phyloP scores from a whole-genome alignment of 1,139 yeast species.

The Debaryomyces nepalensis region DNA sequence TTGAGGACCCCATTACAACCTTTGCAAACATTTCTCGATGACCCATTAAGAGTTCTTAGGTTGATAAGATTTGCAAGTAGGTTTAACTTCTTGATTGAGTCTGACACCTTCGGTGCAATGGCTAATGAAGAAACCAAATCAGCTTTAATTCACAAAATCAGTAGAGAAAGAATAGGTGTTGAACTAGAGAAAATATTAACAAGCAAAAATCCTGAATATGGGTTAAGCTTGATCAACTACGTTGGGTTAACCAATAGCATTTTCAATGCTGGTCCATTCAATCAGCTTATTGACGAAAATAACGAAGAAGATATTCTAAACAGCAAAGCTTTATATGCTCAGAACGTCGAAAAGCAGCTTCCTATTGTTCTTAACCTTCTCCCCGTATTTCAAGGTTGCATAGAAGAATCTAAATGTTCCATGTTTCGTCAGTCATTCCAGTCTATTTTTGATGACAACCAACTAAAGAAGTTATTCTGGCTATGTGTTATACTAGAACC shows the following conservation, averaged over 20 bases:
- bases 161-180: conserved; percentile 88
- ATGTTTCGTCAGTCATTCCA: conserved; percentile 16
- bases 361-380: conserved; percentile 25
- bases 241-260: conserved; percentile 62
- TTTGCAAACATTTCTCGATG: conserved; percentile 83
- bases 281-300: conserved; percentile 25
- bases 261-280: conserved; percentile 49
- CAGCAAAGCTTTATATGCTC: conserved; percentile 10
- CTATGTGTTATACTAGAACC: conserved; percentile 53
- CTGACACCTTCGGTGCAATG: conserved; percentile 70
- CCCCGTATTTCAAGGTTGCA: conserved; percentile 24
- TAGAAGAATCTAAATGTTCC: conserved; percentile 12
- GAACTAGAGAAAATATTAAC: conserved; percentile 77
- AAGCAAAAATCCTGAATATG: conserved; percentile 67
- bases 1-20: conserved; percentile 90
- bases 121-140: conserved; percentile 55
- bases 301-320: conserved; percentile 18
- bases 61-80: conserved; percentile 84
- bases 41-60: conserved; percentile 87
- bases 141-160: conserved; percentile 73
- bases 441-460: conserved; percentile 21
- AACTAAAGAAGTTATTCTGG: conserved; percentile 47
- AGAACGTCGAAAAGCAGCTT: conserved; percentile 21
- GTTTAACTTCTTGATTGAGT: conserved; percentile 69
- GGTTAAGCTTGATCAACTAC: conserved; percentile 60